Percentiles rank a stretch among this genome's conserved stretches.
phyloP scores from a whole-genome alignment of 2,329 filamentous ascomycete species.

The Byssothecium circinans region DNA sequence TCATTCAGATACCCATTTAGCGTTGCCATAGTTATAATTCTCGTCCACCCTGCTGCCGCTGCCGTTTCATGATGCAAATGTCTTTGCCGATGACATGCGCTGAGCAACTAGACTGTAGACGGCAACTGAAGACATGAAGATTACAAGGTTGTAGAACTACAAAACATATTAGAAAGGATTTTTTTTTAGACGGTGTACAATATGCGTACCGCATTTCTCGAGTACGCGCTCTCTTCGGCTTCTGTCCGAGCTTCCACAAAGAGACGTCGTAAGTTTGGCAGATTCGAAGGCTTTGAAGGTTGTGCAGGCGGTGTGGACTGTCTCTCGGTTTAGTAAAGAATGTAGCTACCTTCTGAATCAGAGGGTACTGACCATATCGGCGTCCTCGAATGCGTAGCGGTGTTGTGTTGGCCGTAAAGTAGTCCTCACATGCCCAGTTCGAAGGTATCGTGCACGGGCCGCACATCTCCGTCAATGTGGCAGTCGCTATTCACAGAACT shows the following conservation, averaged over 20 bases:
- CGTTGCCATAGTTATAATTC: too few relatives aligned
- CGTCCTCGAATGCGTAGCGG: not conserved
- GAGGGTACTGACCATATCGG: not conserved
- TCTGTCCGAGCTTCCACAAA: constrained; percentile 95
- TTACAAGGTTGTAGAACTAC: constrained; percentile 94
- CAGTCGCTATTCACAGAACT: constrained; percentile 25
- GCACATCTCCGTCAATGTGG: constrained; percentile 25
- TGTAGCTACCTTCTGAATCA: too few relatives aligned
- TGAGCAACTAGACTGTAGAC: constrained; percentile 93
- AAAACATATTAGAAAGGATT: too few relatives aligned
- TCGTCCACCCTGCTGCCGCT: not conserved
- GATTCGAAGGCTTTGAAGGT: constrained; percentile 62
- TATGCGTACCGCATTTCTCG: constrained; percentile 77
- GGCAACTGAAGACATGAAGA: constrained; percentile 95
- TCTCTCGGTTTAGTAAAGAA: not conserved
- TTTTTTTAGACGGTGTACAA: too few relatives aligned
- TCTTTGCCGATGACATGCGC: constrained; percentile 60
- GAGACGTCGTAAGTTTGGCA: constrained; percentile 92
- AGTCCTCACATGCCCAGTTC: too few relatives aligned
- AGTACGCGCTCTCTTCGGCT: constrained; percentile 91
- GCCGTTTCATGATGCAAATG: not conserved
- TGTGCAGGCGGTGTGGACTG: constrained; percentile 1
- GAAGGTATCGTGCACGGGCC: constrained; percentile 24
- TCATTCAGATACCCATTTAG: not conserved
- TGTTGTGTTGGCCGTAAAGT: not conserved